Evolutionary conservation across 2,329 filamentous ascomycete genomes (phyloP).

Genomic region (Gaeumannomyces sp.): DNA sequence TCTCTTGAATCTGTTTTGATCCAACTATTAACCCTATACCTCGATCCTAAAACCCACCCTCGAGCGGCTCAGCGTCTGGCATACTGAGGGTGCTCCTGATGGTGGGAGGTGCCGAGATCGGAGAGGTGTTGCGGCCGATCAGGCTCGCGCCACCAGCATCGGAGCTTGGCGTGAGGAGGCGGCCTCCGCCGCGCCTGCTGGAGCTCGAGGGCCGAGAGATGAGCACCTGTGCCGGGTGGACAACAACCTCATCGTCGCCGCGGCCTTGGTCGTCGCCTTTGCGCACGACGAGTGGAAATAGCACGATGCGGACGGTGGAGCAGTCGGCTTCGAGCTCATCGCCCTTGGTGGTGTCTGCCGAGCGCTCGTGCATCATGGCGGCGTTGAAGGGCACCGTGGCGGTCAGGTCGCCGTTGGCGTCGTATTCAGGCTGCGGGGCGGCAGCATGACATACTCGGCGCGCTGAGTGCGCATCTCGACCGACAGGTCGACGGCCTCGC

Average conservation of each 20-base stretch:
- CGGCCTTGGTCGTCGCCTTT: conserved; percentile 85
- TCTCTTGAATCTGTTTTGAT: background rate
- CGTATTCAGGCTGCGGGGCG: conserved; percentile 88
- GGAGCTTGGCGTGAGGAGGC: conserved; percentile 41
- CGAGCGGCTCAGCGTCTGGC: conserved; percentile 19
- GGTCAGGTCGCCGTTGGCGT: conserved; percentile 82
- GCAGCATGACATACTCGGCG: conserved; percentile 98
- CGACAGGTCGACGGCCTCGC: conserved; percentile 80
- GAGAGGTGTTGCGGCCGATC: background rate
- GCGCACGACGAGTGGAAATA: conserved; percentile 95
- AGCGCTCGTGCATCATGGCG: conserved; percentile 88
- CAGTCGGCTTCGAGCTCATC: conserved; percentile 72
- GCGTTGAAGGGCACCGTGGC: conserved; percentile 90
- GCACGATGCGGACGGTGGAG: conserved; percentile 79
- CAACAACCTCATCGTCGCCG: conserved; percentile 90
- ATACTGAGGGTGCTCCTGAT: conserved; percentile 31
- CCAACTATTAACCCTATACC: background rate
- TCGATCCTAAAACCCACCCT: conserved; percentile 24
- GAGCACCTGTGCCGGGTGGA: conserved; percentile 90
- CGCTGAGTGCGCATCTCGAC: conserved; percentile 97
- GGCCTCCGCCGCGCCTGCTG: conserved; percentile 9
- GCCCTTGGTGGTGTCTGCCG: conserved; percentile 51
- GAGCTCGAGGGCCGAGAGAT: conserved; percentile 50
- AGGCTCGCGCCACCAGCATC: conserved; percentile 40
- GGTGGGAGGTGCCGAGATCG: conserved; percentile 17